These are phyloP conservation scores for Tolypocladium album DNA, from an alignment of 2,329 filamentous ascomycete species.

Conservation along the genomic window DNA sequence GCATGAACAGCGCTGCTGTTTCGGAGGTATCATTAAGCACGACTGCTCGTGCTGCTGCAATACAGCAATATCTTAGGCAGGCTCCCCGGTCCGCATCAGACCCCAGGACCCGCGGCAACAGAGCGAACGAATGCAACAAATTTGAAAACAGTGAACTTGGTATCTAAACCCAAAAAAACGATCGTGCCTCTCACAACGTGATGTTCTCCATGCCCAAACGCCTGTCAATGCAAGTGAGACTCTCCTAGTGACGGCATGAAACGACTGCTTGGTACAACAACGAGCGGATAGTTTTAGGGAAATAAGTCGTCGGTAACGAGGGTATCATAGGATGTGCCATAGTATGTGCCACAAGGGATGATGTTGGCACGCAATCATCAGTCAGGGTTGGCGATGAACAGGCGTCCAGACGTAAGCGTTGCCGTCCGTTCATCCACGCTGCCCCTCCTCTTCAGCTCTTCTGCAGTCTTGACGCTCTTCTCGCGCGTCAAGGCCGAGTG, in stretches of 20 bases:
- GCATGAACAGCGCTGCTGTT: constrained; percentile 1
- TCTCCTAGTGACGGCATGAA: background rate
- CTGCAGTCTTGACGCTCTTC: constrained; percentile 55
- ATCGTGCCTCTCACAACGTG: constrained; percentile 9
- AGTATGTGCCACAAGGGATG: background rate
- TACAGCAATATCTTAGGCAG: background rate
- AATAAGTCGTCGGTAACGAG: background rate
- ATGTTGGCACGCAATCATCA: constrained; percentile 13
- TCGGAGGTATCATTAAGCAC: constrained; percentile 12
- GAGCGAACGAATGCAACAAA: constrained; percentile 3
- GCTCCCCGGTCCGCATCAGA: background rate
- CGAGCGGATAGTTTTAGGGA: background rate
- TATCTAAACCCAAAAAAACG: constrained; percentile 13
- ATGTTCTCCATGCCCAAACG: constrained; percentile 8
- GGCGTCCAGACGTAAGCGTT: constrained; percentile 60
- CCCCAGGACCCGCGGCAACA: background rate
- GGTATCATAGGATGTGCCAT: background rate
- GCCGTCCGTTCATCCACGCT: constrained; percentile 76
- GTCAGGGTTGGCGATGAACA: constrained; percentile 84
- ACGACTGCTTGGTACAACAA: background rate
- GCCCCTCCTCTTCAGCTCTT: constrained; percentile 64
- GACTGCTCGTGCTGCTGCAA: constrained; percentile 5
- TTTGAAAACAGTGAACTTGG: constrained; percentile 5
- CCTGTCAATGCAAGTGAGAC: constrained; percentile 6
- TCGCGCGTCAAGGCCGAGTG: constrained; percentile 49